Evolutionary conservation across 2,329 filamentous ascomycete genomes (phyloP).

Genomic region (Penicillium polonicum): DNA sequence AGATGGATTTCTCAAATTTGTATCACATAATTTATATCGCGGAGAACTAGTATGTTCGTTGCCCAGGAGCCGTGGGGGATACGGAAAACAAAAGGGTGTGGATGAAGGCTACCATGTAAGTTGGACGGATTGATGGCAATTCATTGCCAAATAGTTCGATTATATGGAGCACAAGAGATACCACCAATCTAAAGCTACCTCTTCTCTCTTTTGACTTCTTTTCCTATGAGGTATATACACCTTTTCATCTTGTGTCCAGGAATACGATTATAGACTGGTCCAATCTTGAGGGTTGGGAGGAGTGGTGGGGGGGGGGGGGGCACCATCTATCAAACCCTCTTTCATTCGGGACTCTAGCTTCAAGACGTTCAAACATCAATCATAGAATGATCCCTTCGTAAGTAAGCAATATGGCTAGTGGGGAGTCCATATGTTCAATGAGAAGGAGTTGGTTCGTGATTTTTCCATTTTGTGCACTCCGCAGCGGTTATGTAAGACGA

Average conservation of each 20-base stretch:
- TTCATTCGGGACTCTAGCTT: neutral
- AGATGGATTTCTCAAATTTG: slow-evolving; percentile 12
- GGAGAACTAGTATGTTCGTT: neutral
- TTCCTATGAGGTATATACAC: neutral
- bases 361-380: neutral
- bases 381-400: no score
- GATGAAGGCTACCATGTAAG: neutral
- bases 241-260: neutral
- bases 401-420: no score
- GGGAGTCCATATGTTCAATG: neutral
- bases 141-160: neutral
- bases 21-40: slow-evolving; percentile 10
- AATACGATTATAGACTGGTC: neutral
- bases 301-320: no score
- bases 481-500: neutral
- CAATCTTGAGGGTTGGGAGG: neutral
- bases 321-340: neutral
- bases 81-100: neutral
- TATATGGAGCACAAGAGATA: neutral
- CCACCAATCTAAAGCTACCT: neutral
- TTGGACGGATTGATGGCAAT: neutral
- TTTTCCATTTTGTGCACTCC: neutral
- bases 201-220: neutral
- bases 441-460: neutral
- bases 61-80: neutral